phyloP scores from a whole-genome alignment of 257 asterid species.

The Linaria vulgaris region DNA sequence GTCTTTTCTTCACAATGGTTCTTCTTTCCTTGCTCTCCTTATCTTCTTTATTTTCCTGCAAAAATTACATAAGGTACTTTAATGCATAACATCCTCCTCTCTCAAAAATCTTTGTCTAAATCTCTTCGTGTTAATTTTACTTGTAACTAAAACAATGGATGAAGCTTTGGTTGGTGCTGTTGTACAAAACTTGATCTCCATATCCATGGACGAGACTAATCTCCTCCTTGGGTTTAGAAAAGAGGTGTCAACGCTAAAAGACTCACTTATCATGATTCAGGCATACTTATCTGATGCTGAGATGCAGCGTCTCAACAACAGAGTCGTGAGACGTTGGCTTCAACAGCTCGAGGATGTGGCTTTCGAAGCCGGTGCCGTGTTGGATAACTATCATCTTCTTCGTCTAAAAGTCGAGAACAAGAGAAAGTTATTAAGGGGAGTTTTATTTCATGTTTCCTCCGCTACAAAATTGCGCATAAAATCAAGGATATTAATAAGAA shows the following conservation, averaged over 20 bases:
- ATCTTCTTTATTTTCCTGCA: no score
- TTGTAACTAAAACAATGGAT: no score
- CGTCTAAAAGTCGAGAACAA: neutral
- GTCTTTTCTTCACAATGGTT: no score
- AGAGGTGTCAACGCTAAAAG: neutral
- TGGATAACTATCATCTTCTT: conserved; percentile 27
- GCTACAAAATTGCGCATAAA: conserved; percentile 9
- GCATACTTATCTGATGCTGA: conserved; percentile 23
- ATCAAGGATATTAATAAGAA: no score
- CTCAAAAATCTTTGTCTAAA: no score
- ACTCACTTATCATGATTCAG: neutral
- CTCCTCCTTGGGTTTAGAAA: neutral
- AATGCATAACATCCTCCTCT: no score
- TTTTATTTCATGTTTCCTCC: neutral
- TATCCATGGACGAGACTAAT: neutral
- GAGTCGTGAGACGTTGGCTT: conserved; percentile 25
- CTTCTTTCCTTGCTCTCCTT: no score
- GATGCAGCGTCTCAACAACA: neutral
- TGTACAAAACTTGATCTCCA: neutral
- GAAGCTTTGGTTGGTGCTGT: neutral
- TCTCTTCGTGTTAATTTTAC: no score
- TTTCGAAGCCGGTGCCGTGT: conserved; percentile 22
- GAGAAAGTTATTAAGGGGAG: neutral
- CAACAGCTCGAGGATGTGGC: conserved; percentile 18
- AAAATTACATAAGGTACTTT: no score